These are phyloP conservation scores for Microdochium bolleyi DNA, from an alignment of 2,329 filamentous ascomycete species.

Conservation along the genomic window DNA sequence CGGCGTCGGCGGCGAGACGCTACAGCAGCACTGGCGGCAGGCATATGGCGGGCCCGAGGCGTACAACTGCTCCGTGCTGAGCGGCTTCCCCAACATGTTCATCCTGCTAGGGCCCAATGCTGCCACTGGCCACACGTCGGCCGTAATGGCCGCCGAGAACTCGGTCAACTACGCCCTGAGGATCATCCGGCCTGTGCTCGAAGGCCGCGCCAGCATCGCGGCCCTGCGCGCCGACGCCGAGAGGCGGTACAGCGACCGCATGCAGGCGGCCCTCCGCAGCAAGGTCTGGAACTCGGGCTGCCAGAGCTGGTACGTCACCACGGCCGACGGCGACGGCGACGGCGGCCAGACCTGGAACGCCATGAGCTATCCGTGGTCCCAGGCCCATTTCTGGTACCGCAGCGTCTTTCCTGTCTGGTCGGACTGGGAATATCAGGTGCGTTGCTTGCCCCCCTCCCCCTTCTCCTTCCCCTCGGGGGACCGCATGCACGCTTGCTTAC, in stretches of 20 bases:
- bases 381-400: conserved; percentile 25
- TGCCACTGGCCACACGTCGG: conserved; percentile 51
- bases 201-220: conserved; percentile 18
- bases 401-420: conserved; percentile 24
- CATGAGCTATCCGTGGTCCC: conserved; percentile 25
- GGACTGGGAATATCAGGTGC: conserved; percentile 23
- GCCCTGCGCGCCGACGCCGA: conserved; percentile 27
- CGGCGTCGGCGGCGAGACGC: conserved; percentile 38
- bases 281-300: conserved; percentile 21
- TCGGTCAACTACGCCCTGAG: conserved; percentile 51
- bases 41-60: conserved; percentile 50
- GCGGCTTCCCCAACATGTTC: conserved; percentile 59
- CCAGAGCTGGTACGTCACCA: conserved; percentile 17
- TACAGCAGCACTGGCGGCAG: conserved; percentile 48
- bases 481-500: neutral
- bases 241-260: conserved; percentile 16
- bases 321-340: conserved; percentile 5
- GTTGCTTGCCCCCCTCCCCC: neutral
- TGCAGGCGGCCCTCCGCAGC: conserved; percentile 22
- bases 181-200: conserved; percentile 41
- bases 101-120: conserved; percentile 55
- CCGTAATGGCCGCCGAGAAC: conserved; percentile 54
- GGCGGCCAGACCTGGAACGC: conserved; percentile 22
- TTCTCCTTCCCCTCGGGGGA: neutral
- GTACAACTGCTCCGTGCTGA: conserved; percentile 50